Base-by-base conservation (phyloP, 768 basidiomycete species). In the Serendipita sp. region DNA sequence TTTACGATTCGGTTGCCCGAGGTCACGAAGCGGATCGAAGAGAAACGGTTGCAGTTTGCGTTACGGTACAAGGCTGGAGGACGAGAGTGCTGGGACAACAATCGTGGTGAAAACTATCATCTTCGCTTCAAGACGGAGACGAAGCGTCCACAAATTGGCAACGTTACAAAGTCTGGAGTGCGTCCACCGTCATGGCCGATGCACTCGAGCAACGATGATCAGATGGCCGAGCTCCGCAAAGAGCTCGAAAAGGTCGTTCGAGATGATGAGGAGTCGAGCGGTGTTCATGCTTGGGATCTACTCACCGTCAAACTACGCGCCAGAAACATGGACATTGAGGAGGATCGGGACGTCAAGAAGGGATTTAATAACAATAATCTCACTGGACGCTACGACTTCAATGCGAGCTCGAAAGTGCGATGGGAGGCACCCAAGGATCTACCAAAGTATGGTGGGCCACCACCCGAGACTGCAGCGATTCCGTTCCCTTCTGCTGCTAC, bases 61-160 rank as follows among this genome's bases (percentile, higher is more conserved):
- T 72, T 98, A 50, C 76, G 89, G 61, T 92, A 88, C 68, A 72
- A 75, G 17, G 62, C 62, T 11, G 75, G 75, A 66, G 73, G 70
- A 11, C 81, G 84, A 26, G 93, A 97, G 71, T 79, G 86, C 62
- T 97, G 95, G 95, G 95, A 98, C 72, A 94, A 90, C 75, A 95
- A 96, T 70, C 70, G 68, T 28, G 85, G 86, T 1, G 70, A 77
- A 62, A 90, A 98, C 70, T 97, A 95, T 71, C 75, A 81, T 48
- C 80, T 88, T 61, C 81, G 77, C 62, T 94, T 97, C 69, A 71
- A 70, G 48, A 73, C 72, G 67, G 66, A 58, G 53, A 28, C 22
- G 30, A 61, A 38, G 56, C 16, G 17, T 28, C 28, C 48, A 28
- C 4, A 38, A 3, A 38, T 14, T 38, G 48, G 2, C n/a, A 24